Conservation (phyloP, 2,329 filamentous ascomycete genomes). For the Plenodomus lindquistii region DNA sequence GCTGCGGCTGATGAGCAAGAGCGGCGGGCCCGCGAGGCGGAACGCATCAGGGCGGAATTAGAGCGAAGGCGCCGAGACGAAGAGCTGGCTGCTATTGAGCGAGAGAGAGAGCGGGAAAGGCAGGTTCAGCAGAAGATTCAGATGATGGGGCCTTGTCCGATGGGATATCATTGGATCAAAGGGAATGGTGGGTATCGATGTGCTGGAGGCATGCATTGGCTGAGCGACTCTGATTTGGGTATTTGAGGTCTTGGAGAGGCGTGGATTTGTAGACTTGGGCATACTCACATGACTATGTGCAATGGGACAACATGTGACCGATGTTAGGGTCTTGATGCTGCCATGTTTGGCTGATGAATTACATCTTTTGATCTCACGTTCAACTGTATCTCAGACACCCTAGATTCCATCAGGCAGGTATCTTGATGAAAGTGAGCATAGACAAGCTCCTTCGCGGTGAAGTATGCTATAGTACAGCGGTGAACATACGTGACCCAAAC, state of each 20-base stretch:
- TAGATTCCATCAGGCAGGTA: no score
- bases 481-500: no score
- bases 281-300: no score
- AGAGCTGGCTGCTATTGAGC: constrained; percentile 46
- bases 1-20: constrained; percentile 31
- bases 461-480: no score
- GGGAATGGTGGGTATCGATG: constrained; percentile 64
- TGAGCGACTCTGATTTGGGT: constrained; percentile 44
- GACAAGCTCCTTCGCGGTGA: no score
- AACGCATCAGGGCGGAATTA: constrained; percentile 21
- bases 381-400: no score
- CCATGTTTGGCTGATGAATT: no score
- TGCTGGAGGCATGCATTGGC: constrained; percentile 62
- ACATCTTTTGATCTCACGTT: no score
- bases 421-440: no score
- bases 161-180: constrained; percentile 66
- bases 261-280: no score
- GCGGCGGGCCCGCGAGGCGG: constrained; percentile 19
- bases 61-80: constrained; percentile 29
- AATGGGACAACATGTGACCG: no score
- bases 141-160: constrained; percentile 59
- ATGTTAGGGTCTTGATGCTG: no score
- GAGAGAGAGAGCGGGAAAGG: constrained; percentile 45
- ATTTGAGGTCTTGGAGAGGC: not conserved
- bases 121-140: constrained; percentile 54